These are phyloP conservation scores for Lepidium campestre DNA, from an alignment of 441 rosid species.

Conservation along the genomic window DNA sequence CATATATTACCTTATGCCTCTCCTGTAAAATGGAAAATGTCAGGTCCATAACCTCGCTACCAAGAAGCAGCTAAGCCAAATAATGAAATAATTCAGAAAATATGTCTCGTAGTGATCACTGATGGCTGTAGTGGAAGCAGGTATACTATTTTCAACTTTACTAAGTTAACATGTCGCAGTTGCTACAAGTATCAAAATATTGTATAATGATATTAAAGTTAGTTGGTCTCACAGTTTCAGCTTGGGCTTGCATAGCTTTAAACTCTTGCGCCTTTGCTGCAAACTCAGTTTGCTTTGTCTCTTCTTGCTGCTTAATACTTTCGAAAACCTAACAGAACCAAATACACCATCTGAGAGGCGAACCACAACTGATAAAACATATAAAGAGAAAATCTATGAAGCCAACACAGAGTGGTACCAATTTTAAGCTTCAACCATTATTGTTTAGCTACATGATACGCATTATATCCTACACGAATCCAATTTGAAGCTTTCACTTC, in stretches of 20 bases:
- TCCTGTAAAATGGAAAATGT: constrained; percentile 52
- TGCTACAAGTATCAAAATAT: neutral
- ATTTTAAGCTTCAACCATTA: neutral
- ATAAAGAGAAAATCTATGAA: neutral
- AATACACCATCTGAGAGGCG: neutral
- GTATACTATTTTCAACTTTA: neutral
- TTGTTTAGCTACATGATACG: neutral
- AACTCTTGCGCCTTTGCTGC: constrained; percentile 63
- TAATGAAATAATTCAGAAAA: constrained; percentile 16
- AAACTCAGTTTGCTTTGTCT: constrained; percentile 62
- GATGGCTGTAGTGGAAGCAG: constrained; percentile 13
- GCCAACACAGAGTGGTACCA: neutral
- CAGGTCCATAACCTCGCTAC: neutral
- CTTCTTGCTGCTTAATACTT: constrained; percentile 66
- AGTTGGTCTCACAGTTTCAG: constrained; percentile 64
- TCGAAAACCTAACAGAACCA: constrained; percentile 60
- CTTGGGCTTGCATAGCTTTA: constrained; percentile 84
- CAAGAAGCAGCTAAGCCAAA: neutral
- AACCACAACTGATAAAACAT: neutral
- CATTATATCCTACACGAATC: neutral
- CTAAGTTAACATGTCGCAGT: neutral
- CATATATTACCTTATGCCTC: constrained; percentile 83
- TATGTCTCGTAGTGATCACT: constrained; percentile 5
- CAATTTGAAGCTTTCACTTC: constrained; percentile 1
- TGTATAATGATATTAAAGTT: neutral